Conservation (phyloP, 2,329 filamentous ascomycete genomes). For the Verticillium zaregamsianum region DNA sequence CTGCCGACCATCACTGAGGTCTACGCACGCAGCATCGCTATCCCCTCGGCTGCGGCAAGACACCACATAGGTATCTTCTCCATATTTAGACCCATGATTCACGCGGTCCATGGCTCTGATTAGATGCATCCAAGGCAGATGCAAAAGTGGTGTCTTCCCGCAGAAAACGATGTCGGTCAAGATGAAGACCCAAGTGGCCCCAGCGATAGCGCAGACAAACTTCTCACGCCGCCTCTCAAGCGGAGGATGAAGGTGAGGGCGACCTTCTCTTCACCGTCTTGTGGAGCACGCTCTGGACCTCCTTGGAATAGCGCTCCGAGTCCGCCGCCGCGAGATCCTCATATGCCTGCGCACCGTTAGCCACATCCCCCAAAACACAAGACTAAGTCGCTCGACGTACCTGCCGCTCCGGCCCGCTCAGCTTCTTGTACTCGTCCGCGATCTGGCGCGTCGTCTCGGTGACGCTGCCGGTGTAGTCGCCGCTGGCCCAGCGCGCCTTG, state of each 20-base stretch:
- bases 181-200: neutral
- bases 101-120: too few relatives aligned
- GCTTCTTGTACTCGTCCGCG: constrained; percentile 35
- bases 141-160: too few relatives aligned
- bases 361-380: neutral
- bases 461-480: constrained; percentile 14
- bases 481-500: constrained; percentile 30
- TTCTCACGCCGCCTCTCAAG: neutral
- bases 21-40: neutral
- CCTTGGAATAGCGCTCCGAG: constrained; percentile 24
- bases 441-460: constrained; percentile 20
- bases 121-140: too few relatives aligned
- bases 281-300: constrained; percentile 16
- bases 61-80: too few relatives aligned
- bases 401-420: constrained; percentile 37
- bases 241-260: neutral
- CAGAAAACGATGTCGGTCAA: neutral
- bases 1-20: neutral
- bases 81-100: too few relatives aligned
- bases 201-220: neutral
- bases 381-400: constrained; percentile 14
- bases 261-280: constrained; percentile 5
- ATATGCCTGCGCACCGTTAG: constrained; percentile 24
- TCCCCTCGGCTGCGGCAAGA: too few relatives aligned
- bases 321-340: constrained; percentile 25